Evolutionary conservation across 441 rosid genomes (phyloP).

Genomic region (Gossypium laxum): DNA sequence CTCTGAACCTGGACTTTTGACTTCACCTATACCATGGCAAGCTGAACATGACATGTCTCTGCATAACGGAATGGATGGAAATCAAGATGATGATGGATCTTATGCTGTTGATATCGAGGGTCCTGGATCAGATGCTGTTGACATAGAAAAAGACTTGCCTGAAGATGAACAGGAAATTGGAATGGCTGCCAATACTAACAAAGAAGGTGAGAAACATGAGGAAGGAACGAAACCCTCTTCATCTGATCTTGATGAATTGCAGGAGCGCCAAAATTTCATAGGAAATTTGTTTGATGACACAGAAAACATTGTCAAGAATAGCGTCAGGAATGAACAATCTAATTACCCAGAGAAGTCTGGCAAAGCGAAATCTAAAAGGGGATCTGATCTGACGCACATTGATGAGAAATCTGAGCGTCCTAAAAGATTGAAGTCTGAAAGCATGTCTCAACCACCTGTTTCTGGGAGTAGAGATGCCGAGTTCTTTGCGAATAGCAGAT

Average conservation of each 20-base stretch:
- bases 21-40: constrained; percentile 28
- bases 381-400: constrained; percentile 31
- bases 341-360: constrained; percentile 36
- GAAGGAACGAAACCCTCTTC: constrained; percentile 30
- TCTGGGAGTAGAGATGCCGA: constrained; percentile 35
- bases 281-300: constrained; percentile 79
- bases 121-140: constrained; percentile 41
- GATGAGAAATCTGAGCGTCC: constrained; percentile 35
- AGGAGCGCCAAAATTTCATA: constrained; percentile 52
- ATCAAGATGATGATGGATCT: constrained; percentile 38
- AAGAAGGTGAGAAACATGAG: constrained; percentile 30
- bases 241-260: constrained; percentile 35
- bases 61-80: constrained; percentile 33
- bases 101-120: constrained; percentile 46
- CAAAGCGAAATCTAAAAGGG: constrained; percentile 43
- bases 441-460: constrained; percentile 28
- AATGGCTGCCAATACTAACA: constrained; percentile 26
- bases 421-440: constrained; percentile 55
- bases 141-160: constrained; percentile 49
- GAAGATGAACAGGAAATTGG: constrained; percentile 47
- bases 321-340: constrained; percentile 40
- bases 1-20: constrained; percentile 27
- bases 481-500: constrained; percentile 26
- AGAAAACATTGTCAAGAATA: constrained; percentile 34
- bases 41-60: constrained; percentile 16